Base-by-base conservation (phyloP, 2,329 filamentous ascomycete genomes). In the Aspergillus spinulosporus region DNA sequence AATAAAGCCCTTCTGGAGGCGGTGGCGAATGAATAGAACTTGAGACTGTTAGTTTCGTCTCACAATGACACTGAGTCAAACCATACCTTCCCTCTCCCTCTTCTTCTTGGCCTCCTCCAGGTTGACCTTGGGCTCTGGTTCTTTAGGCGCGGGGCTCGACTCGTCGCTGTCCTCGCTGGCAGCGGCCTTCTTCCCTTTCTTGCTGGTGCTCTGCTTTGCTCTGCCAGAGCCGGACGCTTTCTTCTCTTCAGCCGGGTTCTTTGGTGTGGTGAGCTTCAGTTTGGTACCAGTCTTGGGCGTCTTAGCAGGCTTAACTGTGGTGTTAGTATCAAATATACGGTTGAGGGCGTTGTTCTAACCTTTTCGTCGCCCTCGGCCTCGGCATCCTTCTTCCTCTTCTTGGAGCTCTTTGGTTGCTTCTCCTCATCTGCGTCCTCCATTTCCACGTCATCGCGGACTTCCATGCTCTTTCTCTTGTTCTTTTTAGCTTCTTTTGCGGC, bases 1-100 rank as follows among this genome's bases (percentile, higher is more conserved):
- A 43, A 99, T 81, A 66, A 99, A 92, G 0, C 92, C 92, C 72
- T 96, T 95, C 71, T 99, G 94, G 36, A 99, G 85, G 72, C 92
- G 91, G 76, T 99, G 93, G 61, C 94, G 89, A 39, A 97, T 83
- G 74, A 95, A 97, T 32, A 97, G 79, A n/a, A 99, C 91, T 84
- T 14, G 15, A 45, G 21, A 34, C 15, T 14, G 71, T 61, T 6
- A 57, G 55, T 26, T 40, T 47, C 15, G 14, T 32, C 32, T 36
- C 21, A 1, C 3, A 7, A 15, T 26, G 14, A 8, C 7, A 21
- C 12, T 9, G 7, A 7, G 42, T 21, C 11, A 47, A 14, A 5
- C 59, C 73, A 64, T 72, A 82, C 78, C 72, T 60, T 81, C 78
- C 74, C 85, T 85, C 71, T 85, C 78, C 60, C 81, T 83, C 72